Evolutionary conservation across 2,329 filamentous ascomycete genomes (phyloP).

Genomic region (Sporothrix brunneoviolacea): DNA sequence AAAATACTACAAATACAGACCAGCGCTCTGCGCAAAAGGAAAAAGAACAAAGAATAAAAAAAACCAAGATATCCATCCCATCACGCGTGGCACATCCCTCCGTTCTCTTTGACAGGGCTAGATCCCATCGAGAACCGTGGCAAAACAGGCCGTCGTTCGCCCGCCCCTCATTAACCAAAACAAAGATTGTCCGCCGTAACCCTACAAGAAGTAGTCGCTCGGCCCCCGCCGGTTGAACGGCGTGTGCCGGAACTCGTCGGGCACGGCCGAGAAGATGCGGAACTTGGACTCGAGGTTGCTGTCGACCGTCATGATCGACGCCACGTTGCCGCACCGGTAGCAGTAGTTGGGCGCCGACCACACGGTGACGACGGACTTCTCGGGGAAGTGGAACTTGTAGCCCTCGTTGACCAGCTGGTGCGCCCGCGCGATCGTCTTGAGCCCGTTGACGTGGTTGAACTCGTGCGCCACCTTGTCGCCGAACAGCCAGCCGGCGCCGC

Average conservation of each 20-base stretch:
- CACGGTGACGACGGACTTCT: constrained; percentile 93
- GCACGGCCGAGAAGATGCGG: constrained; percentile 86
- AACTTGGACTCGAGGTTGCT: constrained; percentile 84
- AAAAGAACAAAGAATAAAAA: not conserved
- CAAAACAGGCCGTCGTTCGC: too few relatives aligned
- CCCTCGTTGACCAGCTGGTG: constrained; percentile 98
- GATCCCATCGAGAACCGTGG: not conserved
- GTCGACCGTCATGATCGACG: constrained; percentile 89
- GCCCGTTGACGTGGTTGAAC: constrained; percentile 93
- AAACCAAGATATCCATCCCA: not conserved
- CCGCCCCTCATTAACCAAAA: too few relatives aligned
- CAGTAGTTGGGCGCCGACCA: constrained; percentile 98
- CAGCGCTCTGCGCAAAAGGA: constrained; percentile 1
- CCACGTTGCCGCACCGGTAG: constrained; percentile 92
- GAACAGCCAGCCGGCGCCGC: constrained; percentile 96
- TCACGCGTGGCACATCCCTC: too few relatives aligned
- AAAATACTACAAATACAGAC: constrained; percentile 9
- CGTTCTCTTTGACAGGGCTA: too few relatives aligned
- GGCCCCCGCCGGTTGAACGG: constrained; percentile 63
- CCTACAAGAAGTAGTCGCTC: constrained; percentile 62
- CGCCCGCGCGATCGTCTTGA: constrained; percentile 93
- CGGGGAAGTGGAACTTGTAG: constrained; percentile 95
- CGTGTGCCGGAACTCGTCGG: constrained; percentile 74
- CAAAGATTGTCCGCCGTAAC: not conserved
- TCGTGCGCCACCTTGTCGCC: constrained; percentile 96